A percentile compares a stretch with the other conserved stretches of the same genome.
Conservation (phyloP, 2,329 filamentous ascomycete genomes). For the Orbilia brochopaga region DNA sequence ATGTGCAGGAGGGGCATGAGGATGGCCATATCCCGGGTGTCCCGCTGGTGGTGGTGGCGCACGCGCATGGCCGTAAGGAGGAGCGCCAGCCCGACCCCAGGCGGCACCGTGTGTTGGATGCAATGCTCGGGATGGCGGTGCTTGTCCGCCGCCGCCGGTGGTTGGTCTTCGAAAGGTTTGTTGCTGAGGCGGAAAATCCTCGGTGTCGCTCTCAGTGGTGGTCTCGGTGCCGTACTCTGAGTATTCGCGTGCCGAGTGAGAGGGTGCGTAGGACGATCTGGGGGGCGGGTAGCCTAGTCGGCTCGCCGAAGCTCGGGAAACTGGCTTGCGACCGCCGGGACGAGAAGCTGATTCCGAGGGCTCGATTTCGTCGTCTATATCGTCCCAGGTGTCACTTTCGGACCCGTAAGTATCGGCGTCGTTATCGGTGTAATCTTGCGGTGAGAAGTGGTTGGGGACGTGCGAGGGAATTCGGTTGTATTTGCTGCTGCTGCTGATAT, state of each 20-base stretch:
- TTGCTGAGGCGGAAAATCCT: slow-evolving; percentile 51
- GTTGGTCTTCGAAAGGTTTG: slow-evolving; percentile 45
- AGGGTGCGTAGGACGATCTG: slow-evolving; percentile 43
- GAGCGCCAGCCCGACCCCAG: slow-evolving; percentile 36
- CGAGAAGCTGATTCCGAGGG: slow-evolving; percentile 55
- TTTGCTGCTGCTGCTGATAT: slow-evolving; percentile 51
- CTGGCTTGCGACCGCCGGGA: slow-evolving; percentile 51
- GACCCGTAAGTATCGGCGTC: slow-evolving; percentile 52
- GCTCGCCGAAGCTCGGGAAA: slow-evolving; percentile 41
- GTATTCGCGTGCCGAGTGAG: slow-evolving; percentile 35
- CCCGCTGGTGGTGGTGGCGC: slow-evolving; percentile 37
- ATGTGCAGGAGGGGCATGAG: slow-evolving; percentile 43
- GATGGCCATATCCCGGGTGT: slow-evolving; percentile 46
- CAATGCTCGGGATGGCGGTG: slow-evolving; percentile 50
- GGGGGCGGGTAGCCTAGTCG: slow-evolving; percentile 40
- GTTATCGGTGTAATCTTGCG: slow-evolving; percentile 52
- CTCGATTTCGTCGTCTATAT: slow-evolving; percentile 54
- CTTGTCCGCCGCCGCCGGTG: slow-evolving; percentile 50
- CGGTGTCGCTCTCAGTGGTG: slow-evolving; percentile 48
- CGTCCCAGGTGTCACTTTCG: slow-evolving; percentile 53
- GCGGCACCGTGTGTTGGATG: slow-evolving; percentile 31
- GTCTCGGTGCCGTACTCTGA: slow-evolving; percentile 46
- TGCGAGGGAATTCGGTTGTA: slow-evolving; percentile 41
- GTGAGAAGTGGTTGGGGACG: slow-evolving; percentile 48
- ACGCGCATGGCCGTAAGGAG: slow-evolving; percentile 26